Base-by-base conservation (phyloP, 2,329 filamentous ascomycete species). In the Penicillium sp. region DNA sequence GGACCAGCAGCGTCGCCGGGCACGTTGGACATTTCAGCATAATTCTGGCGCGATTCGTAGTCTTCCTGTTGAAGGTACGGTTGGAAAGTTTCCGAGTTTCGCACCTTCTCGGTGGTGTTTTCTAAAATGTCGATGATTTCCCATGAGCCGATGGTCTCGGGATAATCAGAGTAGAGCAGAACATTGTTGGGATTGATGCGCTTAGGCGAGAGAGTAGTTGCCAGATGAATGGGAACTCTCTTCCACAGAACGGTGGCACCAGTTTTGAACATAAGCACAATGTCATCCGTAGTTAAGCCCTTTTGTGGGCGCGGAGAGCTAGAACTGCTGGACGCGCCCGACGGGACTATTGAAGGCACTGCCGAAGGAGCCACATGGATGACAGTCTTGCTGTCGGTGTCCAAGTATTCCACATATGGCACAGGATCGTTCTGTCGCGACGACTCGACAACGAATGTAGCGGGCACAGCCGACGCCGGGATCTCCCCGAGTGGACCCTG, bases 201-300 rank as follows among this genome's bases (percentile, higher is more conserved):
- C 13, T 58, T 43, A 5, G 60, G 52, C 6, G 62, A 53, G 36
- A 65, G 55, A 15, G 52, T 63, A n/a, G 63, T 65, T n/a, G 58
- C 34, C 3, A 66, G 46, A 38, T 66, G 64, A 21, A 66, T 65
- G 31, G 63, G 64, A 6, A 66, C 49, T 6, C 62, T 61, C 42
- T 60, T 62, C 62, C 63, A 65, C 28, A 66, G 41, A 18, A 65
- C 53, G 3, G 64, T 62, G 42, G 63, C 61, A 2, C 63, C 64
- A 21, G 64, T 65, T 38, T 66, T 65, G 39, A 66, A 59, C 47
- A 66, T 57, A 16, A 55, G 53, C 4, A 52, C 45, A 3, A 55
- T 46, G 44, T 55, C 53, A 36, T 55, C 49, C 7, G 53, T 36
- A 21, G 15, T 49, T 12, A 55, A 36, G 28, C 49, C 42, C 21